phyloP scores from a whole-genome alignment of 2,329 filamentous ascomycete species.

The Scytalidium lignicola region DNA sequence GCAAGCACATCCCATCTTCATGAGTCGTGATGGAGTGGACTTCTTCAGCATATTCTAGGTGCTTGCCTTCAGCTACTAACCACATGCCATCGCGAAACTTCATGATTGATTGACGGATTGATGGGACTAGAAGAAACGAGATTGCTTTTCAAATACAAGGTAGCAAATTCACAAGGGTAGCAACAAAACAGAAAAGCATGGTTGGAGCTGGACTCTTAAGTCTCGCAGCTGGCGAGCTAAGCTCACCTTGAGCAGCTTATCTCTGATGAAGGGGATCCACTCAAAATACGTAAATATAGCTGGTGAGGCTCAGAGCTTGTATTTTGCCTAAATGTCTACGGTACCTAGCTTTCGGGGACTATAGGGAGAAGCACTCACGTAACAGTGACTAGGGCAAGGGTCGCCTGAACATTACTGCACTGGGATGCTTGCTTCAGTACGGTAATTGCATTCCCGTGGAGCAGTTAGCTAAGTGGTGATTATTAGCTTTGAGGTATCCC shows the following conservation, averaged over 20 bases:
- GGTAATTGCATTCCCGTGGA: too few species aligned
- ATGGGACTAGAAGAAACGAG: neutral
- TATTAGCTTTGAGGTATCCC: neutral
- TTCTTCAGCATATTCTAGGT: conserved; percentile 62
- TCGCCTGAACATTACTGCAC: too few species aligned
- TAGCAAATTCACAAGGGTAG: neutral
- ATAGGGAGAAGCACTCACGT: too few species aligned
- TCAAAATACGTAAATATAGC: neutral
- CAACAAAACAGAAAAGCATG: neutral
- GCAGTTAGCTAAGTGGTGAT: neutral
- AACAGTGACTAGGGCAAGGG: too few species aligned
- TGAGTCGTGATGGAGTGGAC: conserved; percentile 44
- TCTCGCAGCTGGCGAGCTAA: neutral
- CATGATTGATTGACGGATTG: conserved; percentile 33
- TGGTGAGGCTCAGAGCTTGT: neutral
- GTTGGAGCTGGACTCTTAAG: neutral
- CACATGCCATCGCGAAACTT: conserved; percentile 65
- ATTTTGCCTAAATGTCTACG: neutral
- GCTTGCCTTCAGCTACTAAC: conserved; percentile 55
- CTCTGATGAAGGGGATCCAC: neutral
- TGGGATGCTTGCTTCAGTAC: too few species aligned
- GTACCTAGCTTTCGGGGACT: neutral
- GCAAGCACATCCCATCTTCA: conserved; percentile 44
- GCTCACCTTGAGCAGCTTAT: neutral
- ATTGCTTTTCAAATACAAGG: neutral